These are phyloP conservation scores for Lodderomyces jiufengensis DNA, from an alignment of 1,139 yeast genomes.

Conservation along the genomic window DNA sequence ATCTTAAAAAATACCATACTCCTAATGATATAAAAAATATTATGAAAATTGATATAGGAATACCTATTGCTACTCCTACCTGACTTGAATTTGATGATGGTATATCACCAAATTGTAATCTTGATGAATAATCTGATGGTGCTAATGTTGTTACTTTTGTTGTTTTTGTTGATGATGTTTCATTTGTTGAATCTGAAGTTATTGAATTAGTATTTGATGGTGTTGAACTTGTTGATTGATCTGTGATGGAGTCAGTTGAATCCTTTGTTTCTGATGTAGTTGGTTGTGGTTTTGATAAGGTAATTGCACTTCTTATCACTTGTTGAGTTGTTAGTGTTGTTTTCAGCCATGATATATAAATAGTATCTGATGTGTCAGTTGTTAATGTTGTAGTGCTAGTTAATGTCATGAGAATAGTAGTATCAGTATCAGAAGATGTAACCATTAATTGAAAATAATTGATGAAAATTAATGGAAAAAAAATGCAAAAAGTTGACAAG, in stretches of 20 bases:
- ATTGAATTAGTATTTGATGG: conserved; percentile 5
- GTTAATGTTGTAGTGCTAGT: conserved; percentile 7
- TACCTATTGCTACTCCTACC: conserved; percentile 41
- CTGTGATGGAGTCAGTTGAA: neutral
- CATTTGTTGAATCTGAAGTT: conserved; percentile 3
- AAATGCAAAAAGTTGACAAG: too few species aligned
- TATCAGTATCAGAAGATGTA: conserved; percentile 1
- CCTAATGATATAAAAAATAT: conserved; percentile 24
- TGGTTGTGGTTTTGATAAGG: conserved; percentile 1
- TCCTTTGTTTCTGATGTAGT: conserved; percentile 1
- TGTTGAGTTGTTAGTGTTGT: conserved; percentile 3
- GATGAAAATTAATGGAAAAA: neutral
- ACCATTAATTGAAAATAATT: too few species aligned
- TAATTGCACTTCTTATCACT: conserved; percentile 4
- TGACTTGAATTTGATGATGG: conserved; percentile 16
- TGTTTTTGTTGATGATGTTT: conserved; percentile 7
- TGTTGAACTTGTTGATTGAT: conserved; percentile 1
- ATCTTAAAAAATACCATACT: conserved; percentile 19
- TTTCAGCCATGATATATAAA: conserved; percentile 3
- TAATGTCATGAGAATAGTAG: conserved; percentile 8
- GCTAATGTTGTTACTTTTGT: conserved; percentile 1
- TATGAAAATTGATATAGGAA: conserved; percentile 37
- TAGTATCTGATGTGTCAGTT: neutral
- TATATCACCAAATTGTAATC: conserved; percentile 6
- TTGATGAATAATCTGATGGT: conserved; percentile 4